Evolutionary conservation across 2,329 filamentous ascomycete genomes (phyloP), one percentile per base, ranked within the genome.

Genomic region (Aspergillus phoenicis): DNA sequence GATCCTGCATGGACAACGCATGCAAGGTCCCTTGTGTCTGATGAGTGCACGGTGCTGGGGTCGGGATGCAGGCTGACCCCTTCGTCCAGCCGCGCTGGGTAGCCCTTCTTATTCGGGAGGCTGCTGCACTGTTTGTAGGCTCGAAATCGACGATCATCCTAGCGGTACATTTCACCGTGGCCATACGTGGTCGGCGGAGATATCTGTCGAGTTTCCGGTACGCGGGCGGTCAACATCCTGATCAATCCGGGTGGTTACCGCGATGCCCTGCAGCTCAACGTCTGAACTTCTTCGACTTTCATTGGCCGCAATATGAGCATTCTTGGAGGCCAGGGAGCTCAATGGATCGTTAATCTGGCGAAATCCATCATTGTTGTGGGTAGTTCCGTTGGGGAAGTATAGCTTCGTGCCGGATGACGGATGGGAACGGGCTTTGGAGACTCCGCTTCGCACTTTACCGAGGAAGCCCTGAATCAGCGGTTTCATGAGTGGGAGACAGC

Each of bases 401-500:
- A 51, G 60, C 47, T 57, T 52, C 5, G 57, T 59, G 28, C 52
- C 47, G 36, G 52, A 47, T 11, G 52, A 53, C 6, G 52, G 52
- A 8, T 36, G 51, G 7, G 60, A 52, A 22, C 58, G 57, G 26
- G 36, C 52, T 10, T 62, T 62, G 6, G 59, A 61, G 26, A 61
- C 52, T 15, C 52, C 55, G 15, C 54, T 58, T 33, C 58, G 57
- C 26, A 49, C 52, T 6, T 56, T 62, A 30, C 57, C 60, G 11
- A 62, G 38, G 33, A 62, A 62, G 8, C 57, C 58, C 2, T 62
- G 60, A 20, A 66, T 43, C 8, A 68, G 22, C 0, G 65, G 66
- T 22, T 64, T 68, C 48, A 68, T 59, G 1, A 68, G 49, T 2
- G 64, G 59, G 5, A 68, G 61, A 13, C 59, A 68, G 22, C 66